A percentile compares a stretch with the other conserved stretches of the same genome.
These are phyloP conservation scores for Xylariales sp. DNA, from an alignment of 2,329 filamentous ascomycete genomes.

Conservation along the genomic window DNA sequence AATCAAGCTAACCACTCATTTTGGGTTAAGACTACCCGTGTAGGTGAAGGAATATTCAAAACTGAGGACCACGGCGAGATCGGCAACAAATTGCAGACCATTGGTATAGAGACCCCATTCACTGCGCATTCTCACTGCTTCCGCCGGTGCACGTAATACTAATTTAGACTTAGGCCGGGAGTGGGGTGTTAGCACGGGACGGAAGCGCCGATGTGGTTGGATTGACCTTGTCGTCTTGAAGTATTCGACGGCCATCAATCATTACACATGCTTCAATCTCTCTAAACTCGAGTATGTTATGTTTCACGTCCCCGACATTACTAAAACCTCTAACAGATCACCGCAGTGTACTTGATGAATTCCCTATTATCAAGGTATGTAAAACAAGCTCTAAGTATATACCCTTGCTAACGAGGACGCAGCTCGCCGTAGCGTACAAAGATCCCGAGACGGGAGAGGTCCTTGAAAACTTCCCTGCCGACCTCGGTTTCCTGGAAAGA, in stretches of 20 bases:
- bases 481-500: constrained; percentile 58
- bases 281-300: constrained; percentile 63
- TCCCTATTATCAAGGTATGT: constrained; percentile 73
- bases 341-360: constrained; percentile 71
- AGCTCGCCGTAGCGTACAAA: constrained; percentile 75
- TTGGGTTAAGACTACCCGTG: constrained; percentile 57
- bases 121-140: neutral
- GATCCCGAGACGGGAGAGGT: constrained; percentile 54
- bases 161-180: constrained; percentile 50
- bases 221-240: constrained; percentile 76
- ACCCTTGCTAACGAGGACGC: neutral
- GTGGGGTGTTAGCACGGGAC: constrained; percentile 54
- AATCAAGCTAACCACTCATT: constrained; percentile 40
- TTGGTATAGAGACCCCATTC: constrained; percentile 43
- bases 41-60: constrained; percentile 69
- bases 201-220: constrained; percentile 68
- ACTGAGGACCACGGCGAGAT: constrained; percentile 62
- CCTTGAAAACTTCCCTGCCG: constrained; percentile 73
- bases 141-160: constrained; percentile 29
- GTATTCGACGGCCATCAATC: constrained; percentile 72
- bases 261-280: constrained; percentile 72
- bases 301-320: neutral
- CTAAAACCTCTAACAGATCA: neutral
- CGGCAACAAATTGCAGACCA: constrained; percentile 55
- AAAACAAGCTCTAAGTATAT: neutral